Evolutionary conservation across 2,329 filamentous ascomycete genomes (phyloP).

Genomic region (Bipolaris gigantea): DNA sequence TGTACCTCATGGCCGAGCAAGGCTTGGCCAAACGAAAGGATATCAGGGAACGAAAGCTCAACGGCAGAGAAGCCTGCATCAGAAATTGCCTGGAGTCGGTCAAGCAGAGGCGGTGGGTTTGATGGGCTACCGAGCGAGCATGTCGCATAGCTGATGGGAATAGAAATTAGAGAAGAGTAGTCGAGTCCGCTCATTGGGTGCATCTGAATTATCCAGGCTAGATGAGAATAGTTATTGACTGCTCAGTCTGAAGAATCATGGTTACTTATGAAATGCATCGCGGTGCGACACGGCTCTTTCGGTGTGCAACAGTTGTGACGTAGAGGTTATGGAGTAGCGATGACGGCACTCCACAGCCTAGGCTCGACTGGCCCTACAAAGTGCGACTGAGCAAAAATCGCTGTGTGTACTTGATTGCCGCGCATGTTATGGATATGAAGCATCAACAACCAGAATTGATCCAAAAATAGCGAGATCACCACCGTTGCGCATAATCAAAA

Average conservation of each 20-base stretch:
- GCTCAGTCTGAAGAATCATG: background rate
- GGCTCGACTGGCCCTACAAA: background rate
- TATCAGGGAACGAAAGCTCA: conserved; percentile 74
- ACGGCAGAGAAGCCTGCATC: conserved; percentile 67
- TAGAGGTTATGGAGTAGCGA: conserved; percentile 20
- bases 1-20: conserved; percentile 55
- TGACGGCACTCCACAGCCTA: conserved; percentile 7
- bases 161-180: conserved; percentile 39
- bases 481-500: no score
- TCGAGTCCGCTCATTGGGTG: conserved; percentile 40
- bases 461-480: no score
- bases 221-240: background rate
- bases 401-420: no score
- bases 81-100: conserved; percentile 65
- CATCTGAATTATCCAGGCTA: background rate
- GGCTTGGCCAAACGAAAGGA: conserved; percentile 63
- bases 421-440: background rate
- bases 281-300: conserved; percentile 7
- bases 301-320: conserved; percentile 30
- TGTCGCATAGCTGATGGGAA: conserved; percentile 59
- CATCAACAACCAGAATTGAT: no score
- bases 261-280: conserved; percentile 1
- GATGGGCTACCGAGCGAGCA: conserved; percentile 56
- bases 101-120: conserved; percentile 54
- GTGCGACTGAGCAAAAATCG: no score